Base-by-base conservation (phyloP, 768 basidiomycete genomes). In the Calocybe cyanea region DNA sequence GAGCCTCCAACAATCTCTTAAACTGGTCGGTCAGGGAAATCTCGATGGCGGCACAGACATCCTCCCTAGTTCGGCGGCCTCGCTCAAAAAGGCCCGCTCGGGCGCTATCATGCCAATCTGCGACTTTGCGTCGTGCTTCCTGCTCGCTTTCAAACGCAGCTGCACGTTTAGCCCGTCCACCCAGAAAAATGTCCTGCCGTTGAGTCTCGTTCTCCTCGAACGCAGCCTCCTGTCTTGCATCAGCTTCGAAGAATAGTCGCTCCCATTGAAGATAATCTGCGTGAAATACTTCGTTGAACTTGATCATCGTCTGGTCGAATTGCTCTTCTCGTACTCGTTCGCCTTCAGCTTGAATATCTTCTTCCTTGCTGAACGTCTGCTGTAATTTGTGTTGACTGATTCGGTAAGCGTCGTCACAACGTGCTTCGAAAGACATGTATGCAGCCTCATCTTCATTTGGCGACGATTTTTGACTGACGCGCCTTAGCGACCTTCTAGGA, bases 241-340 rank as follows among this genome's bases (percentile, higher is more conserved):
- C 43, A 1, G 43, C 15, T 19, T 44, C 43, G 8, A 30, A 2
- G 20, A 25, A 49, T 7, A 7, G 7, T 18, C 17, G 34, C 17
- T 35, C 14, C 17, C 34, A 18, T 14, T n/a, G 34, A 7, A 7
- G 34, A 7, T 35, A 18, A 7, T 14, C 34, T 7, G 34, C n/a
- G 7, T 14, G 7, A 18, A 35, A 35, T 7, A n/a, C 17, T n/a
- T 14, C 5, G 14, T 18, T 35, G 7, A 35, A 35, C 14, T 45
- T 39, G 4, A 25, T 7, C 25, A 18, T 37, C 24, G 37, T 34
- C 13, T 28, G 24, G 23, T 45, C 38, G 14, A 50, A 50, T 10
- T 23, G 14, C n/a, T 50, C 33, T 14, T 14, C n/a, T 4, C 48
- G 38, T 18, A 14, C 38, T n/a, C 15, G 38, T 35, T 50, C 48